These are phyloP conservation scores for Rosa persica DNA, from an alignment of 306 rosid genomes.

Conservation along the genomic window DNA sequence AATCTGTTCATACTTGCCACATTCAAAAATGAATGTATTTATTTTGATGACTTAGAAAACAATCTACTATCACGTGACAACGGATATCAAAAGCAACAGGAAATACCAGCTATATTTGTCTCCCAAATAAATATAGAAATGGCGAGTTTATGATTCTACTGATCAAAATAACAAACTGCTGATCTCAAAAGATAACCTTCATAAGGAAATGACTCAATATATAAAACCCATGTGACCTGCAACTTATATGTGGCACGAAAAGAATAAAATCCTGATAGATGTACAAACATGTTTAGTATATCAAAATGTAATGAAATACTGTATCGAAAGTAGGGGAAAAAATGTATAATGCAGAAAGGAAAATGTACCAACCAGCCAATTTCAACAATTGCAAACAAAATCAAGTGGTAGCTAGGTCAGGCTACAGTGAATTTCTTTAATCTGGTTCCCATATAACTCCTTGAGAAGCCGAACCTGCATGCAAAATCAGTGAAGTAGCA, in stretches of 20 bases:
- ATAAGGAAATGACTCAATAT: not conserved
- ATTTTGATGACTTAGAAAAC: not conserved
- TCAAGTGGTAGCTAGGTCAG: too few relatives aligned
- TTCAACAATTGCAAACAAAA: constrained; percentile 67
- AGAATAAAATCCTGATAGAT: not conserved
- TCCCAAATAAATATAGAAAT: constrained; percentile 2
- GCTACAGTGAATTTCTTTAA: too few relatives aligned
- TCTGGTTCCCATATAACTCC: too few relatives aligned
- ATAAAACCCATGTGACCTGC: not conserved
- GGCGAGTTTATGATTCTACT: not conserved
- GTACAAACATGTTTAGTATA: not conserved
- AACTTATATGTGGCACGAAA: not conserved
- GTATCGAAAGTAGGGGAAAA: not conserved
- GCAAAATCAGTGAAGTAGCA: too few relatives aligned
- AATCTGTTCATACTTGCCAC: not conserved
- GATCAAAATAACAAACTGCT: constrained; percentile 1
- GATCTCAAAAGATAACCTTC: not conserved
- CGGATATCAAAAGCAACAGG: not conserved
- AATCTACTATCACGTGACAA: constrained; percentile 1
- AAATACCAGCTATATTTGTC: not conserved
- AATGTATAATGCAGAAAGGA: not conserved
- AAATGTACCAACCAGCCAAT: constrained; percentile 72
- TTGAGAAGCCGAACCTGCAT: too few relatives aligned
- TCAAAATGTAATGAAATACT: not conserved
- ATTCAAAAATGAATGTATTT: not conserved